Conservation (phyloP, 2,329 filamentous ascomycete species). For the Gaeumannomyces sp. region DNA sequence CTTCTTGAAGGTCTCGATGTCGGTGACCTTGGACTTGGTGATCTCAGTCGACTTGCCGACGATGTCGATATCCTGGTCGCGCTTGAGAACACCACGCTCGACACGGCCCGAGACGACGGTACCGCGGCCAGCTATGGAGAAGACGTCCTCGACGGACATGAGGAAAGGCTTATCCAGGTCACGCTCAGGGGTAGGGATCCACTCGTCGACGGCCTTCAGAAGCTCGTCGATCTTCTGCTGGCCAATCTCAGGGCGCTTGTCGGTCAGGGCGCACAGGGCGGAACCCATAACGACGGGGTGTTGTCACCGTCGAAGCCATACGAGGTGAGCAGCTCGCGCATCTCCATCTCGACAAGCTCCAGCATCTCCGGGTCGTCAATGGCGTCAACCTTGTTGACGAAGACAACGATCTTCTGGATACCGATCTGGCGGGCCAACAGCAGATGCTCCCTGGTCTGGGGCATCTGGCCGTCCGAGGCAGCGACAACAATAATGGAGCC, state of each 20-base stretch:
- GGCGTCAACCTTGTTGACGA: slow-evolving; percentile 99
- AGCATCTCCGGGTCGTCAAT: slow-evolving; percentile 98
- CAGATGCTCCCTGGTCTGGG: slow-evolving; percentile 97
- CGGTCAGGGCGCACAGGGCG: slow-evolving; percentile 88
- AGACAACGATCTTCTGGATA: slow-evolving; percentile 96
- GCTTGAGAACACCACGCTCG: slow-evolving; percentile 91
- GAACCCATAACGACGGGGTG: slow-evolving; percentile 94
- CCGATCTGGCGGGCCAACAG: slow-evolving; percentile 96
- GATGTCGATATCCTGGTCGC: slow-evolving; percentile 89
- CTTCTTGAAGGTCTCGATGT: slow-evolving; percentile 99
- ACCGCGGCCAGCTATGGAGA: slow-evolving; percentile 87
- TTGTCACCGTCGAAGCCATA: slow-evolving; percentile 99
- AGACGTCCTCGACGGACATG: slow-evolving; percentile 94
- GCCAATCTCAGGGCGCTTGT: slow-evolving; percentile 81
- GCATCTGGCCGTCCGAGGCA: slow-evolving; percentile 98
- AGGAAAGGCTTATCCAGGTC: slow-evolving; percentile 98
- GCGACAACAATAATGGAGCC: slow-evolving; percentile 98
- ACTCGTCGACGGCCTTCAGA: slow-evolving; percentile 79
- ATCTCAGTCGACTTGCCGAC: slow-evolving; percentile 75
- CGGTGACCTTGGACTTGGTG: slow-evolving; percentile 98
- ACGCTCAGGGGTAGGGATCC: slow-evolving; percentile 94
- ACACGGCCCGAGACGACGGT: slow-evolving; percentile 97
- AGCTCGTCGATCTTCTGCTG: slow-evolving; percentile 85
- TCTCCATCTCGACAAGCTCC: slow-evolving; percentile 99
- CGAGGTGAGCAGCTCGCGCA: slow-evolving; percentile 87